Conservation (phyloP, 192 early-diverging fungal genomes). For the Haplosporangium gracile region DNA sequence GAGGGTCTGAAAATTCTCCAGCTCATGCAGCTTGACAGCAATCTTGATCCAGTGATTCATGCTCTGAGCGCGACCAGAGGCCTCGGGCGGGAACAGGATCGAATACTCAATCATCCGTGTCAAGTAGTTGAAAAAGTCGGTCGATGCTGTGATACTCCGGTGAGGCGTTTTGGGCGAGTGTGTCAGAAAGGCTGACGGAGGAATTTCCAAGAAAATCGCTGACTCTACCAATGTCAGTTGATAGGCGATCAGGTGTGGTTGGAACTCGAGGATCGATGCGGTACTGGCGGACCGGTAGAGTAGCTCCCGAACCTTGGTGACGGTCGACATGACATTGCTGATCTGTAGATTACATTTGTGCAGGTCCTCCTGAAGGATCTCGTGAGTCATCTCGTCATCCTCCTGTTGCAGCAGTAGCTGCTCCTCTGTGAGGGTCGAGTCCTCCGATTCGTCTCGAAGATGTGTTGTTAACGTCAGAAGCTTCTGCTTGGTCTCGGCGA, state of each 20-base stretch:
- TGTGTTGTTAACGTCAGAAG: constrained; percentile 30
- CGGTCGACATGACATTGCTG: constrained; percentile 57
- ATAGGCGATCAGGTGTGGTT: constrained; percentile 72
- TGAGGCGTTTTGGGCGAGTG: constrained; percentile 73
- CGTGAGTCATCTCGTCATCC: constrained; percentile 4
- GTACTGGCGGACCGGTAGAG: constrained; percentile 64
- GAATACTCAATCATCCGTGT: constrained; percentile 79
- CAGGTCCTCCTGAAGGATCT: constrained; percentile 54
- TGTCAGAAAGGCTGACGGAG: constrained; percentile 62
- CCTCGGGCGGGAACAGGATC: constrained; percentile 70
- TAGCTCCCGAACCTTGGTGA: constrained; percentile 63
- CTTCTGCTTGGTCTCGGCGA: constrained; percentile 25
- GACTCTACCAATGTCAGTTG: constrained; percentile 80
- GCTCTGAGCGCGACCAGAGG: constrained; percentile 66
- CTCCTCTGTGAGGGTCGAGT: constrained; percentile 6
- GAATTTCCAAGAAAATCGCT: constrained; percentile 73
- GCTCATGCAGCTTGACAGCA: constrained; percentile 63
- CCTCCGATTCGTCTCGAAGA: not conserved
- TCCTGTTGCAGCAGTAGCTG: not conserved
- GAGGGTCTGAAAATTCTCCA: constrained; percentile 79
- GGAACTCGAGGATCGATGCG: constrained; percentile 66
- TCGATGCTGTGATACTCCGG: constrained; percentile 67
- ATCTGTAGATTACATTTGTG: constrained; percentile 52
- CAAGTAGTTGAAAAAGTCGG: constrained; percentile 86
- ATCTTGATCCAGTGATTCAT: constrained; percentile 79